These are phyloP conservation scores for Cephalotrichum gorgonifer DNA, from an alignment of 2,329 filamentous ascomycete species.

Conservation along the genomic window DNA sequence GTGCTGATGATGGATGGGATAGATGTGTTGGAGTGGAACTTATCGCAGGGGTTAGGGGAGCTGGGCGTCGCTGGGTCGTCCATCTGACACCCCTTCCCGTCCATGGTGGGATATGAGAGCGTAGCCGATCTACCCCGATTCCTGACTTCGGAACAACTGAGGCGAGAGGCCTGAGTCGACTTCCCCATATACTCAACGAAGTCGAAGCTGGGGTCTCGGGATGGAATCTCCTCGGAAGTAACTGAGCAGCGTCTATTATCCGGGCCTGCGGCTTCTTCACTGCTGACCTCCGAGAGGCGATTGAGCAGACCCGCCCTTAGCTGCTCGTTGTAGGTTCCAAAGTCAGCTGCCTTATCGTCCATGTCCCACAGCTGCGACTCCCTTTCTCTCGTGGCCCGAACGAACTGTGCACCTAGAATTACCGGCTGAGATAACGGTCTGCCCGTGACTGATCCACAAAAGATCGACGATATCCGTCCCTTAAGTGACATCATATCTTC, in stretches of 20 bases:
- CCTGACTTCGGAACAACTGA: background rate
- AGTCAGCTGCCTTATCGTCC: background rate
- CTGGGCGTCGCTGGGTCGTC: background rate
- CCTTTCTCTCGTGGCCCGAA: background rate
- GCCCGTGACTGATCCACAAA: background rate
- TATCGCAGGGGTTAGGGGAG: too few relatives aligned
- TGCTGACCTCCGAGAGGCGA: background rate
- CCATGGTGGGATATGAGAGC: background rate
- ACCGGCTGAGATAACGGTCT: background rate
- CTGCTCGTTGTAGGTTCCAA: background rate
- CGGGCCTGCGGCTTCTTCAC: background rate
- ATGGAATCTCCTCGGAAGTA: background rate
- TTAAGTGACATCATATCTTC: background rate
- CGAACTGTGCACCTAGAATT: background rate
- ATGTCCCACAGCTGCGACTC: background rate
- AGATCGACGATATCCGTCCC: background rate
- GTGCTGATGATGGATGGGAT: conserved; percentile 45
- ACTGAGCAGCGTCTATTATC: background rate
- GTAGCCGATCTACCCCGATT: background rate
- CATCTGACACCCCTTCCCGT: background rate
- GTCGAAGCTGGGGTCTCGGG: background rate
- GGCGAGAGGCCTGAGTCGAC: background rate
- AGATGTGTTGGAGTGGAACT: conserved; percentile 1
- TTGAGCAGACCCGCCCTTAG: background rate
- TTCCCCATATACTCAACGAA: background rate